These are phyloP conservation scores for Phlyctochytrium arcticum DNA, from an alignment of 192 early-diverging fungal genomes.

Conservation along the genomic window DNA sequence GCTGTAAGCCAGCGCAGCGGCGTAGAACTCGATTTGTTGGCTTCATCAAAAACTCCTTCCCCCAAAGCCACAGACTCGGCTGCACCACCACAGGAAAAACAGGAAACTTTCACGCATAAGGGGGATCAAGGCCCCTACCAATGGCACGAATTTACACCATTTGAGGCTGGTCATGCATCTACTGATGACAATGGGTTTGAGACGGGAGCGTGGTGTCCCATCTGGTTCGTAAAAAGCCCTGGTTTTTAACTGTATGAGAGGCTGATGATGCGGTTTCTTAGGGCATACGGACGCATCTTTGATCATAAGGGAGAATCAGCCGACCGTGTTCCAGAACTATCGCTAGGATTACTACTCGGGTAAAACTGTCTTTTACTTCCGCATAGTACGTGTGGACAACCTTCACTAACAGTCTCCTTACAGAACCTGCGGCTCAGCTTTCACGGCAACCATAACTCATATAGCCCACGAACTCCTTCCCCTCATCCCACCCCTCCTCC, in stretches of 20 bases:
- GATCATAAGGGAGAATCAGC: neutral
- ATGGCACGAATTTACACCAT: slow-evolving; percentile 40
- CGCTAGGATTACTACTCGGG: slow-evolving; percentile 28
- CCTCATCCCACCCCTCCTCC: no score
- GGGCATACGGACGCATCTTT: slow-evolving; percentile 27
- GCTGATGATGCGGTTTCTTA: no score
- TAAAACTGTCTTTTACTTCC: neutral
- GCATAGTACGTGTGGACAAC: neutral
- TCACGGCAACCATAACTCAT: slow-evolving; percentile 31
- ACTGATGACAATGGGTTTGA: neutral
- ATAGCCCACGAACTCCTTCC: slow-evolving; percentile 36
- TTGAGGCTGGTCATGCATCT: slow-evolving; percentile 24
- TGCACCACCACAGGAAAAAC: no score
- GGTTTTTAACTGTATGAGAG: no score
- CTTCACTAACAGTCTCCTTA: neutral
- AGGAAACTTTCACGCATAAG: neutral
- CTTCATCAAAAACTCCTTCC: no score
- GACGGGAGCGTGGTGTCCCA: slow-evolving; percentile 34
- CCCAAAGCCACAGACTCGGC: no score
- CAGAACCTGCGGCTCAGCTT: slow-evolving; percentile 40
- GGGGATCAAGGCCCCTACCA: no score
- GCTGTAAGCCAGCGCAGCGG: slow-evolving; percentile 10
- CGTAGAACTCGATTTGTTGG: no score
- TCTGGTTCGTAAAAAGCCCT: slow-evolving; percentile 15
- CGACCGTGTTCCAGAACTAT: slow-evolving; percentile 17